Conservation (phyloP, 1,284 basidiomycete species). For the Ustilago sp. region DNA sequence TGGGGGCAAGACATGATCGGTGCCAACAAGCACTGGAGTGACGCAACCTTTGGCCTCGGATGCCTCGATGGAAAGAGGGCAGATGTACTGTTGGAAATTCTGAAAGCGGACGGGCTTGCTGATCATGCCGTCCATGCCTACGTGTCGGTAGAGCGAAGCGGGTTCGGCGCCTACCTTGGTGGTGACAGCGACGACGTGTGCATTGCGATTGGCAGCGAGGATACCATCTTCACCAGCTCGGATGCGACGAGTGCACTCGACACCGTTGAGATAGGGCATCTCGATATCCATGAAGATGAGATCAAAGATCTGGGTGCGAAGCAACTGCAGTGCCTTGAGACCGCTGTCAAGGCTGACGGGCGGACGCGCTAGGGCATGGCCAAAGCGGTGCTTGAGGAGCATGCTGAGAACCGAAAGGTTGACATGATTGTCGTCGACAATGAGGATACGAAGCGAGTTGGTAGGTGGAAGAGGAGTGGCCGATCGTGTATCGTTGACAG, state of each 20-base stretch:
- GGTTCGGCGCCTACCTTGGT: conserved; percentile 54
- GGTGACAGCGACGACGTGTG: conserved; percentile 56
- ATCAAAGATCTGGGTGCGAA: conserved; percentile 59
- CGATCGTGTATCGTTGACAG: conserved; percentile 17
- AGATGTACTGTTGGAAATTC: conserved; percentile 50
- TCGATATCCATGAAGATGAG: conserved; percentile 63
- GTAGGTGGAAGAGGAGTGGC: conserved; percentile 35
- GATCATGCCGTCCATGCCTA: conserved; percentile 60
- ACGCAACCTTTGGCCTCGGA: conserved; percentile 25
- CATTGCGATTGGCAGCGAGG: conserved; percentile 46
- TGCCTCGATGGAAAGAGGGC: conserved; percentile 47
- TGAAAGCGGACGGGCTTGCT: conserved; percentile 57
- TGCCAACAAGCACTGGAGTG: conserved; percentile 28
- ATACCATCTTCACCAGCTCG: conserved; percentile 56
- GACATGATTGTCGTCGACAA: conserved; percentile 64
- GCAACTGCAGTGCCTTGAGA: conserved; percentile 59
- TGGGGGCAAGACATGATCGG: conserved; percentile 37
- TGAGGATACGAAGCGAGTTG: conserved; percentile 54
- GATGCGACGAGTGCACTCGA: conserved; percentile 57
- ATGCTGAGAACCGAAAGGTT: conserved; percentile 58
- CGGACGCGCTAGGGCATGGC: conserved; percentile 39
- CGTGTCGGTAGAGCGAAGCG: conserved; percentile 46
- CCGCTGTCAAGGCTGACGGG: conserved; percentile 58
- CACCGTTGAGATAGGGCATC: conserved; percentile 60
- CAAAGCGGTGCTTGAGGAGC: conserved; percentile 58